Conservation (phyloP, 768 basidiomycete genomes). For the Cyathus striatus region DNA sequence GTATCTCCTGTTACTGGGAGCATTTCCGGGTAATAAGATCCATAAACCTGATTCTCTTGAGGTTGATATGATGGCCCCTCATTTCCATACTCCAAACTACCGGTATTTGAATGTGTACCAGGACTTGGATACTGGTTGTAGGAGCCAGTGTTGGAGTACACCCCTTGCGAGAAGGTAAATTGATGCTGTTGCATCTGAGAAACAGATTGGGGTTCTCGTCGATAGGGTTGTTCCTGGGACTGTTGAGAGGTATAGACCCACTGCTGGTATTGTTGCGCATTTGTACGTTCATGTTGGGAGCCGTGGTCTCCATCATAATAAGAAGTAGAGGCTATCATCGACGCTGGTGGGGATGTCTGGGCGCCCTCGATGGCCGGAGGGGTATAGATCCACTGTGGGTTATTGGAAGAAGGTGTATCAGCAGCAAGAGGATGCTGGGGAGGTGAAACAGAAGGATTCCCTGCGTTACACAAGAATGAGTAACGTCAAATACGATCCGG, state of each 20-base stretch:
- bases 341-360: constrained; percentile 14
- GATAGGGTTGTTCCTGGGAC: constrained; percentile 12
- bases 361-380: constrained; percentile 2
- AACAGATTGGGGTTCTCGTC: constrained; percentile 8
- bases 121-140: constrained; percentile 16
- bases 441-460: too few species aligned
- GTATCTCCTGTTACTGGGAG: constrained; percentile 11
- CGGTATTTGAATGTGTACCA: constrained; percentile 13
- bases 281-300: constrained; percentile 16
- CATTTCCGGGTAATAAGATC: constrained; percentile 14
- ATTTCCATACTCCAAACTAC: constrained; percentile 3
- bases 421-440: too few species aligned
- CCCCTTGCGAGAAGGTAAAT: constrained; percentile 19
- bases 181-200: constrained; percentile 16
- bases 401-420: constrained; percentile 6
- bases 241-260: constrained; percentile 27
- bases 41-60: constrained; percentile 11
- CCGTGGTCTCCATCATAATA: constrained; percentile 46
- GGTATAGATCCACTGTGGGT: constrained; percentile 15
- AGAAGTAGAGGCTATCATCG: constrained; percentile 52
- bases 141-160: constrained; percentile 17
- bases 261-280: constrained; percentile 35
- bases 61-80: not conserved
- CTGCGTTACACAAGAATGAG: too few species aligned
- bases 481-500: constrained; percentile 5